phyloP scores from a whole-genome alignment of 345 rosid genomes.

The Clarkia xantiana region DNA sequence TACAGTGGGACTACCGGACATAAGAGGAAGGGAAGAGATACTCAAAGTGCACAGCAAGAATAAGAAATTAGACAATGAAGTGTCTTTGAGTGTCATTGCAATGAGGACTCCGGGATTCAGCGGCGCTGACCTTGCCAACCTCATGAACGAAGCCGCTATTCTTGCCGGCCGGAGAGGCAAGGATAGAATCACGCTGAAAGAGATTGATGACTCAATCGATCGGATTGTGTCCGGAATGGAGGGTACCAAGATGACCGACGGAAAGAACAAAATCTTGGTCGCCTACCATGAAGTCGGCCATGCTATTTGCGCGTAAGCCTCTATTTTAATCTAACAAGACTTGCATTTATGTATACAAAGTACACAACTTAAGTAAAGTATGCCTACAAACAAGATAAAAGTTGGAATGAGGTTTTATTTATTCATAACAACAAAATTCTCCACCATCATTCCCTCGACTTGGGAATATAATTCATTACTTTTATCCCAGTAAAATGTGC shows the following conservation, averaged over 20 bases:
- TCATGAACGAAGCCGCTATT: slow-evolving; percentile 73
- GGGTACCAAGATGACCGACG: slow-evolving; percentile 59
- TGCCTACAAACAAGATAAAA: too few relatives aligned
- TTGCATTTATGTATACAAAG: too few relatives aligned
- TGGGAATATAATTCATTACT: too few relatives aligned
- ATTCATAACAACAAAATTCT: too few relatives aligned
- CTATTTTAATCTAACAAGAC: too few relatives aligned
- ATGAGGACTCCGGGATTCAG: slow-evolving; percentile 76
- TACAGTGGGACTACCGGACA: slow-evolving; percentile 48
- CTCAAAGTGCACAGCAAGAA: slow-evolving; percentile 51
- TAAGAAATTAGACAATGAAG: slow-evolving; percentile 54
- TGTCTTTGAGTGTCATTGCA: slow-evolving; percentile 37
- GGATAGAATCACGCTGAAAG: slow-evolving; percentile 32
- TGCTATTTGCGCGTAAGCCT: slow-evolving; percentile 48
- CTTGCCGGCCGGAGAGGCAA: slow-evolving; percentile 66
- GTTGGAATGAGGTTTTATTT: too few relatives aligned
- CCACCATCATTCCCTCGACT: too few relatives aligned
- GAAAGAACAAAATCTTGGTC: slow-evolving; percentile 52
- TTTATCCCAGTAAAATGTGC: too few relatives aligned
- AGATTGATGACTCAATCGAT: slow-evolving; percentile 61
- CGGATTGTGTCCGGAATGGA: slow-evolving; percentile 67
- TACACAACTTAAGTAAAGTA: too few relatives aligned
- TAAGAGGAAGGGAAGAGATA: slow-evolving; percentile 66
- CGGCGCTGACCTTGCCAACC: slow-evolving; percentile 72
- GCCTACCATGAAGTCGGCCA: slow-evolving; percentile 78